Evolutionary conservation across 2,329 filamentous ascomycete species (phyloP).

Genomic region (Cladophialophora psammophila): DNA sequence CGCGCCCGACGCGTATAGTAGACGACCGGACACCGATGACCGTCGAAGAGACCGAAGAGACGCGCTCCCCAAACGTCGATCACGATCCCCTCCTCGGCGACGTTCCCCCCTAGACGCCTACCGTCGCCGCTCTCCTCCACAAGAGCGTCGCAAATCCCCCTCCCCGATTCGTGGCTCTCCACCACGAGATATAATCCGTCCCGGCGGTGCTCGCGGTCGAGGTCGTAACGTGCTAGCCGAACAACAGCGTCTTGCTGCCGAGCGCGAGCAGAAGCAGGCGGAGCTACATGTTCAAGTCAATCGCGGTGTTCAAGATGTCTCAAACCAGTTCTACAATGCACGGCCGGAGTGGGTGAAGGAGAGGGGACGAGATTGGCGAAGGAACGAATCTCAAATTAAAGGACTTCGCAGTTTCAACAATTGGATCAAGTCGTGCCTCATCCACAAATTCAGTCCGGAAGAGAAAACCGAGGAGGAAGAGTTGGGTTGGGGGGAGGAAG

Average conservation of each 20-base stretch:
- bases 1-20: slow-evolving; percentile 33
- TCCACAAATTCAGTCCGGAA: slow-evolving; percentile 91
- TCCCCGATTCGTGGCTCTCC: slow-evolving; percentile 52
- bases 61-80: slow-evolving; percentile 39
- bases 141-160: slow-evolving; percentile 50
- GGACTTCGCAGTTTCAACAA: slow-evolving; percentile 96
- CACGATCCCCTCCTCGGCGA: slow-evolving; percentile 37
- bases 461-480: slow-evolving; percentile 64
- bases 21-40: slow-evolving; percentile 38
- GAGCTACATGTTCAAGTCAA: slow-evolving; percentile 43
- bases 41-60: slow-evolving; percentile 48
- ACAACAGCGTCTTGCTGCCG: slow-evolving; percentile 48
- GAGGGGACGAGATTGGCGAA: slow-evolving; percentile 90
- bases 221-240: slow-evolving; percentile 51
- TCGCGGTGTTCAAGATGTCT: slow-evolving; percentile 79
- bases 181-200: slow-evolving; percentile 54
- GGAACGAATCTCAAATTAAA: slow-evolving; percentile 93
- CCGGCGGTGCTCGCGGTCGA: slow-evolving; percentile 56
- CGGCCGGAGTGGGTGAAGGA: slow-evolving; percentile 92
- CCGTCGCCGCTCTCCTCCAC: slow-evolving; percentile 42
- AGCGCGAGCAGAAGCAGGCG: slow-evolving; percentile 48
- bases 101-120: slow-evolving; percentile 36
- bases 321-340: slow-evolving; percentile 93
- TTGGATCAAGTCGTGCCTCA: slow-evolving; percentile 97
- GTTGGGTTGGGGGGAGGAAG: slow-evolving; percentile 53